Evolutionary conservation across 1,139 yeast genomes (phyloP).

Genomic region (Geotrichum fermentans): DNA sequence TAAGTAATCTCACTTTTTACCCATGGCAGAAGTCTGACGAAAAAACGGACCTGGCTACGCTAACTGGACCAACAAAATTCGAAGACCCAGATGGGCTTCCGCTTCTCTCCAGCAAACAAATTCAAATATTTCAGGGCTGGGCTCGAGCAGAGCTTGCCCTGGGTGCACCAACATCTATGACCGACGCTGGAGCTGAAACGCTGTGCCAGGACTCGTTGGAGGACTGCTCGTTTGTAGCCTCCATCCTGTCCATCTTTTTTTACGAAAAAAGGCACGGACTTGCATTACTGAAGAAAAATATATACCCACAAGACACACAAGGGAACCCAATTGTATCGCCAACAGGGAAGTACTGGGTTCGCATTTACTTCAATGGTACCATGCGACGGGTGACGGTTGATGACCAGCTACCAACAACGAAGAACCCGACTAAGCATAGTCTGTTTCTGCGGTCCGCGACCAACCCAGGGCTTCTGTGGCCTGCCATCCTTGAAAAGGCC

Average conservation of each 20-base stretch:
- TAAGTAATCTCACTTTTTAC: conserved; percentile 23
- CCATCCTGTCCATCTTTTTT: conserved; percentile 46
- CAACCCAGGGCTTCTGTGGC: conserved; percentile 50
- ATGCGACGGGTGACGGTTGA: conserved; percentile 49
- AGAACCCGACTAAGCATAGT: conserved; percentile 26
- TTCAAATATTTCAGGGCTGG: conserved; percentile 27
- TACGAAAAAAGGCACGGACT: conserved; percentile 26
- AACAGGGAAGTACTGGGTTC: conserved; percentile 41
- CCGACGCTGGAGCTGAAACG: conserved; percentile 23
- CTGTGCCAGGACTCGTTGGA: conserved; percentile 54
- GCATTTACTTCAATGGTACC: conserved; percentile 56
- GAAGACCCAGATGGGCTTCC: conserved; percentile 26
- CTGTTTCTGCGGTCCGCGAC: conserved; percentile 42
- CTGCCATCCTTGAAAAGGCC: conserved; percentile 73
- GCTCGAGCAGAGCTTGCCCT: conserved; percentile 27
- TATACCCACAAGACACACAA: conserved; percentile 29
- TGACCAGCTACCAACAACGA: conserved; percentile 41
- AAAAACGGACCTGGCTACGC: background rate
- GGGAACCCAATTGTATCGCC: conserved; percentile 25
- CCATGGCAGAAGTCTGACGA: conserved; percentile 28
- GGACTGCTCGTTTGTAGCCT: conserved; percentile 76
- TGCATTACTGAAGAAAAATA: conserved; percentile 21
- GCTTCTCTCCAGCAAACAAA: conserved; percentile 25
- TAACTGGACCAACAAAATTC: conserved; percentile 6
- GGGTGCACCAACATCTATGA: conserved; percentile 21